A percentile compares a stretch with the other conserved stretches of the same genome.
Evolutionary conservation across 148 eudicot species (phyloP).

Genomic region (Fagopyrum homotropicum): DNA sequence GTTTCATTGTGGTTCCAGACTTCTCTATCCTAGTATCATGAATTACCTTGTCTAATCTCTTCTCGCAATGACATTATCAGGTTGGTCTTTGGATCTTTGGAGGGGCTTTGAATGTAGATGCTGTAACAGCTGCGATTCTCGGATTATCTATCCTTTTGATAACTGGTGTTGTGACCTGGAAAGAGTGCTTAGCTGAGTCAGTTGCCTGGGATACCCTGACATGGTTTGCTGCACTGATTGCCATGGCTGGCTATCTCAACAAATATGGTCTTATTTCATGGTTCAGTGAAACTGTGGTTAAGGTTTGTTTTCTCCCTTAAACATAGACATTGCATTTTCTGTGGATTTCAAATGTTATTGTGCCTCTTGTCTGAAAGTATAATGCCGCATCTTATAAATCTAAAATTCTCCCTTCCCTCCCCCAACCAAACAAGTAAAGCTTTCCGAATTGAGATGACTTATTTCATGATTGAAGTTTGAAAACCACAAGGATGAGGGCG

Average conservation of each 20-base stretch:
- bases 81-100: constrained; percentile 96
- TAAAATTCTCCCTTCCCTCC: background rate
- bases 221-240: constrained; percentile 96
- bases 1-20: background rate
- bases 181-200: constrained; percentile 86
- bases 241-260: constrained; percentile 99
- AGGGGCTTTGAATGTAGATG: constrained; percentile 71
- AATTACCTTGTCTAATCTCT: background rate
- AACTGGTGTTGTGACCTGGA: constrained; percentile 93
- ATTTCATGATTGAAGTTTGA: too few relatives aligned
- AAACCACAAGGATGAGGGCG: too few relatives aligned
- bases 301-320: constrained; percentile 37
- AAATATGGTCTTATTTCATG: constrained; percentile 94
- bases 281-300: constrained; percentile 95
- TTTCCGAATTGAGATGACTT: background rate
- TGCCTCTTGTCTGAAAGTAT: background rate
- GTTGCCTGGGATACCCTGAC: constrained; percentile 99
- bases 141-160: constrained; percentile 77
- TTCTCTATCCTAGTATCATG: background rate
- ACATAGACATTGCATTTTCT: background rate
- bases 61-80: constrained; percentile 24
- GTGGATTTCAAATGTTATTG: background rate
- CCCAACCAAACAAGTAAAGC: background rate
- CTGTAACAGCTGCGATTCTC: constrained; percentile 96
- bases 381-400: background rate